Evolutionary conservation across 805 yeast species (phyloP), one percentile per base, ranked within the genome.

Genomic region (Saturnispora quitensis): DNA sequence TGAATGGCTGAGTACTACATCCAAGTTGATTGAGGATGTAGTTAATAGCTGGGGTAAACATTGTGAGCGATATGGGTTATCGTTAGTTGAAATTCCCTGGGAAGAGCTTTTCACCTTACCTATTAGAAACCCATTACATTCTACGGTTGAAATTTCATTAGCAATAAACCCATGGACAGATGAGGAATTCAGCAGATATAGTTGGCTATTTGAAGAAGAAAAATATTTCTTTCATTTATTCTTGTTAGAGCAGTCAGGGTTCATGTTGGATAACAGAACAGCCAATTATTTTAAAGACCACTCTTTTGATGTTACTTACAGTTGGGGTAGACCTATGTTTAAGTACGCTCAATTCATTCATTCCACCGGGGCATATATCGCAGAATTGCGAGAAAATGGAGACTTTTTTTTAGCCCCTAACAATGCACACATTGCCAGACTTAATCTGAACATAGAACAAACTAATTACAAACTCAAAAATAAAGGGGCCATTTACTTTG

Each of bases 1-100:
- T 13, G 97, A 93, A 63, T 93, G 99, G 99, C 69, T 91, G 33
- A 88, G 86, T 54, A 82, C 96, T 0, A 89, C 98, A 0, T 85
- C 95, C 2, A 86, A 86, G 62, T 70, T 87, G 33, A 80, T 88
- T 47, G 97, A 89, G 53, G 95, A 89, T 57, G 72, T 86, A 12
- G 73, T 89, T 43, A 80, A 75, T 43, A 76, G 80, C 46, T 85
- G 97, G 87, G 78, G 89, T 0, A 75, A 96, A 51, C 72, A 84
- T 46, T 88, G 96, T 59, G 96, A 89, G 53, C 67, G 95, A 50
- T 88, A 87, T 61, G 97, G 97, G 0, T 73, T 93, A 54, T 74
- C 74, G 48, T 64, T 85, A 20, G 93, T 90, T 18, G 97, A 91
- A 61, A 84, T 90, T 0, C 98, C 99, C 1, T 87, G 96, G 84